Evolutionary conservation across 2,329 filamentous ascomycete species (phyloP).

Genomic region (Immersiporthe knoxdaviesiana): DNA sequence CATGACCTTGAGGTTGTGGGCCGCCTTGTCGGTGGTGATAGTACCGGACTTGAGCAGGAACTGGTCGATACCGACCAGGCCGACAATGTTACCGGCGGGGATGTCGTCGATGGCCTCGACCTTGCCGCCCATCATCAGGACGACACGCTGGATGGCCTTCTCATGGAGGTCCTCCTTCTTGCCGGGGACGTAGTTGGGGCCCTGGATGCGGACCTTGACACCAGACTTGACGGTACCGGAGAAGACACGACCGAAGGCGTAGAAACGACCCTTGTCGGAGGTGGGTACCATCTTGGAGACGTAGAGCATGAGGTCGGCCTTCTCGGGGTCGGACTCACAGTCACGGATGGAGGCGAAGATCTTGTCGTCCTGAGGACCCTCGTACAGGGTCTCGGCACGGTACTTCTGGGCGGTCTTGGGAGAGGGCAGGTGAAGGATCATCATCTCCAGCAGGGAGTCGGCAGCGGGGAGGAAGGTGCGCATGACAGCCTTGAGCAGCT

Average conservation of each 20-base stretch:
- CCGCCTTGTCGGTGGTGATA: conserved; percentile 93
- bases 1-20: conserved; percentile 99
- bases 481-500: conserved; percentile 97
- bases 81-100: conserved; percentile 99
- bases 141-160: conserved; percentile 99
- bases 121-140: conserved; percentile 99
- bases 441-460: conserved; percentile 99
- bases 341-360: conserved; percentile 95
- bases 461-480: conserved; percentile 97
- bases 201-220: conserved; percentile 99
- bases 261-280: conserved; percentile 99
- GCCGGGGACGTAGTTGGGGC: conserved; percentile 96
- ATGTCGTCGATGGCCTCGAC: conserved; percentile 99
- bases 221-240: conserved; percentile 96
- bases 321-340: conserved; percentile 75
- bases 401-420: conserved; percentile 95
- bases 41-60: conserved; percentile 99
- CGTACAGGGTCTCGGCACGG: conserved; percentile 98
- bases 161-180: conserved; percentile 99
- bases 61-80: conserved; percentile 99
- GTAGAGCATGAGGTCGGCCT: conserved; percentile 99
- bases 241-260: conserved; percentile 99
- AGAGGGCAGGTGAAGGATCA: conserved; percentile 98
- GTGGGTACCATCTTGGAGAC: conserved; percentile 99
- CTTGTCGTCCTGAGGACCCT: conserved; percentile 93